Conservation (phyloP, 1,284 basidiomycete species). For the Chalciporus piperatoides region DNA sequence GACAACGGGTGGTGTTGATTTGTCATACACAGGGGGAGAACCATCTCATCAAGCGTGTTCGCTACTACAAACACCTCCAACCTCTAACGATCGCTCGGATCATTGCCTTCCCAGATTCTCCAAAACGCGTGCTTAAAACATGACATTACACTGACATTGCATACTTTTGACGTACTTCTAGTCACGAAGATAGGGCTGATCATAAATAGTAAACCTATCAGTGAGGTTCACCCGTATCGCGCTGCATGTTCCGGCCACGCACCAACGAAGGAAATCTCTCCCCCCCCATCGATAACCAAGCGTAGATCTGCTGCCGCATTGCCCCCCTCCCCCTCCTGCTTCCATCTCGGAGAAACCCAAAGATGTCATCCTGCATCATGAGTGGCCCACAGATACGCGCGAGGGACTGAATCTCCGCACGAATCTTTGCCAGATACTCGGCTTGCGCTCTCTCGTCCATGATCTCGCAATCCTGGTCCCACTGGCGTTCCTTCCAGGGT, state of each 20-base stretch:
- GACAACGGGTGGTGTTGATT: not conserved
- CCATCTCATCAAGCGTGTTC: too few relatives aligned
- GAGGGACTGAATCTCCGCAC: constrained; percentile 26
- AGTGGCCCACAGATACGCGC: constrained; percentile 21
- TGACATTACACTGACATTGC: not conserved
- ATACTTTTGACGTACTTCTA: not conserved
- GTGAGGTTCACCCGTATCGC: not conserved
- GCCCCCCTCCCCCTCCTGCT: not conserved
- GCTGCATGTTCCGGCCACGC: not conserved
- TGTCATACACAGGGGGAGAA: not conserved
- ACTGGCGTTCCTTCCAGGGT: constrained; percentile 2
- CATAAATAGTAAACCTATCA: not conserved
- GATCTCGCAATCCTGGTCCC: constrained; percentile 4
- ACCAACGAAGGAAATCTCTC: not conserved
- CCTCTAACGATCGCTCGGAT: too few relatives aligned
- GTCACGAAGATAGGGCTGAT: not conserved
- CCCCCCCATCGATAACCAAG: not conserved
- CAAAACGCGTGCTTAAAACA: not conserved
- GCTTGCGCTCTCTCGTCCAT: constrained; percentile 18
- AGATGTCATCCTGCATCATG: constrained; percentile 7
- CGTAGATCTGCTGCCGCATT: not conserved
- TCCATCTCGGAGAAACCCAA: not conserved
- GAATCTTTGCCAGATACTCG: constrained; percentile 26
- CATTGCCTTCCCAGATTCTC: not conserved
- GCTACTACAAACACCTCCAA: not conserved